phyloP scores from a whole-genome alignment of 208 protist genomes.

The Novymonas esmeraldas region DNA sequence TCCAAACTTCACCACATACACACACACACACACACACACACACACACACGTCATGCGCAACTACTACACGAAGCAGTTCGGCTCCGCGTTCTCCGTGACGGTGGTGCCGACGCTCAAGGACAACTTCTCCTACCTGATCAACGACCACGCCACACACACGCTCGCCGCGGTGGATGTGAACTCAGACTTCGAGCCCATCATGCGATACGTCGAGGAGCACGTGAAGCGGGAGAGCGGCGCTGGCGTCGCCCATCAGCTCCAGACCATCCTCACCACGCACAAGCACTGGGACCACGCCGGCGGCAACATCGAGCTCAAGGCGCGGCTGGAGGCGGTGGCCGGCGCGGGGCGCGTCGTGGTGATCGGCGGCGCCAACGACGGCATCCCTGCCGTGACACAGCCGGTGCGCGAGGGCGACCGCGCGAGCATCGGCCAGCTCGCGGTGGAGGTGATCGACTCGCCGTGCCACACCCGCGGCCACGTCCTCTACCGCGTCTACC shows the following conservation, averaged over 20 bases:
- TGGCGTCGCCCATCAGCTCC: conserved; percentile 12
- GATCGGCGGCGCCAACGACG: conserved; percentile 77
- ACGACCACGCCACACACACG: conserved; percentile 61
- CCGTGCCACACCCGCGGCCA: conserved; percentile 92
- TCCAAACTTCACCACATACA: too few relatives aligned
- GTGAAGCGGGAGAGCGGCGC: conserved; percentile 14
- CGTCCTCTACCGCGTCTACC: conserved; percentile 66
- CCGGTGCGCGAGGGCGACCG: conserved; percentile 63
- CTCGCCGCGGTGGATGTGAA: conserved; percentile 90
- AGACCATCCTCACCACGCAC: conserved; percentile 91
- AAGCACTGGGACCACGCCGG: conserved; percentile 94
- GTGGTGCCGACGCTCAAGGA: conserved; percentile 86
- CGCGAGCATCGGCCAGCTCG: conserved; percentile 60
- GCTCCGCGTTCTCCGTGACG: conserved; percentile 71
- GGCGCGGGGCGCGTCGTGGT: conserved; percentile 36
- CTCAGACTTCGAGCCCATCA: conserved; percentile 62
- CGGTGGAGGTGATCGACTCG: conserved; percentile 74
- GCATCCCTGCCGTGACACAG: conserved; percentile 69
- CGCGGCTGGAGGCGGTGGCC: conserved; percentile 24
- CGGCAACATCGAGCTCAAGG: conserved; percentile 76
- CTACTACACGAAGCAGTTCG: conserved; percentile 54
- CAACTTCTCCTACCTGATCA: conserved; percentile 93
- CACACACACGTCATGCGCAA: conserved; percentile 27
- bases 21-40: background rate
- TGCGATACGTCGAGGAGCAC: conserved; percentile 48